Percentiles rank a stretch among this genome's conserved stretches.
Conservation (phyloP, 108 stramenopile species). For the Stephanodiscus minutulus region DNA sequence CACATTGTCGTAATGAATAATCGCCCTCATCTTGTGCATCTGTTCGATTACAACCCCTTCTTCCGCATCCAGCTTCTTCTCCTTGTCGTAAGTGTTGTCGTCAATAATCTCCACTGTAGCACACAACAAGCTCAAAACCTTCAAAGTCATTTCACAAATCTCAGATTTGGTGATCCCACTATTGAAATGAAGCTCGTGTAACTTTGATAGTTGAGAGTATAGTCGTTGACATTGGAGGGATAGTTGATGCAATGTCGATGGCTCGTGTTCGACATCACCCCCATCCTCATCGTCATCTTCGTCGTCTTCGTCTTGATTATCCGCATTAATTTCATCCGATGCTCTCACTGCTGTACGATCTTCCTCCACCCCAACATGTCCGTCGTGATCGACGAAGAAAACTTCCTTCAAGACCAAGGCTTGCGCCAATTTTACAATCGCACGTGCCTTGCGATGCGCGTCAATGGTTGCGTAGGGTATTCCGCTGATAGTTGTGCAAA, state of each 20-base stretch:
- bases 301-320: constrained; percentile 41
- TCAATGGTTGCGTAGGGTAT: constrained; percentile 75
- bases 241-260: constrained; percentile 25
- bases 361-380: constrained; percentile 18
- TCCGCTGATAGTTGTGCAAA: constrained; percentile 28
- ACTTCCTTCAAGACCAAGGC: constrained; percentile 58
- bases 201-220: constrained; percentile 62
- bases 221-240: constrained; percentile 65
- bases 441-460: constrained; percentile 65
- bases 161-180: constrained; percentile 64
- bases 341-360: constrained; percentile 4
- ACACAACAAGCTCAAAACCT: constrained; percentile 64
- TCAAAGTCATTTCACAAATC: constrained; percentile 63
- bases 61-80: constrained; percentile 2
- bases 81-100: constrained; percentile 4
- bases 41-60: constrained; percentile 11
- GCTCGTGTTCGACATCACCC: constrained; percentile 15
- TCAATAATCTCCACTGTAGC: constrained; percentile 58
- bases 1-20: constrained; percentile 59
- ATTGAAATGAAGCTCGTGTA: constrained; percentile 67
- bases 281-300: constrained; percentile 31
- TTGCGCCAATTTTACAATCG: constrained; percentile 56
- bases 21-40: constrained; percentile 38
- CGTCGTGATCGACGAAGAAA: constrained; percentile 45
- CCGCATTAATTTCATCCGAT: constrained; percentile 27